phyloP scores from a whole-genome alignment of 1,139 yeast genomes.

The Debaryomyces coudertii region DNA sequence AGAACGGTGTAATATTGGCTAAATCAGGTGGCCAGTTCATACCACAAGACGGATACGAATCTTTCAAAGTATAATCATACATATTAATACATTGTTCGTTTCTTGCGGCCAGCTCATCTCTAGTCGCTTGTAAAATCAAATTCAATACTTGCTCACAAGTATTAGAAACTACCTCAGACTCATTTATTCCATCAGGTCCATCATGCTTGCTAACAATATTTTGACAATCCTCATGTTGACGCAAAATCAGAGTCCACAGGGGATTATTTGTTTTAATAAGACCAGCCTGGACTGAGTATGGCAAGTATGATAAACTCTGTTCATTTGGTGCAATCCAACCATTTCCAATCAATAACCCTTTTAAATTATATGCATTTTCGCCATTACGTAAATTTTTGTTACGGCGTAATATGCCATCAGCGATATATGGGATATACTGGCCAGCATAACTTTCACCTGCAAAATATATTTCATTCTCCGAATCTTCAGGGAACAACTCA shows the following conservation, averaged over 20 bases:
- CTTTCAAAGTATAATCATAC: slow-evolving; percentile 75
- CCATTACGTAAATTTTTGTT: slow-evolving; percentile 36
- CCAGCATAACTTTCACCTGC: slow-evolving; percentile 99
- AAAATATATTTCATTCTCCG: slow-evolving; percentile 63
- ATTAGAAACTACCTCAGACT: slow-evolving; percentile 34
- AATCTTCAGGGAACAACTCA: slow-evolving; percentile 74
- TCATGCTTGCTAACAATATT: slow-evolving; percentile 44
- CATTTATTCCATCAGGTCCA: slow-evolving; percentile 25
- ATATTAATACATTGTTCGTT: slow-evolving; percentile 69
- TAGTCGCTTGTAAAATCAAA: slow-evolving; percentile 42
- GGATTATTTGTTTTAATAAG: slow-evolving; percentile 49
- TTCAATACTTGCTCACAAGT: slow-evolving; percentile 56
- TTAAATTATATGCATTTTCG: slow-evolving; percentile 44
- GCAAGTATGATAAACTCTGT: slow-evolving; percentile 82
- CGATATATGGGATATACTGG: slow-evolving; percentile 90
- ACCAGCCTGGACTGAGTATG: slow-evolving; percentile 65
- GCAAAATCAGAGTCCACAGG: slow-evolving; percentile 42
- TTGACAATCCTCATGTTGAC: slow-evolving; percentile 66
- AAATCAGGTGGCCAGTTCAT: slow-evolving; percentile 91
- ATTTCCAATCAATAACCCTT: slow-evolving; percentile 83
- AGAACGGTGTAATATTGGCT: slow-evolving; percentile 58
- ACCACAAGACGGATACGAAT: slow-evolving; percentile 85
- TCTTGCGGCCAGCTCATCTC: slow-evolving; percentile 26
- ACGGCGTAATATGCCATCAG: slow-evolving; percentile 57
- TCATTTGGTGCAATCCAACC: slow-evolving; percentile 95